A percentile compares a stretch with the other conserved stretches of the same genome.
Evolutionary conservation across 768 basidiomycete genomes (phyloP).

Genomic region (Suillus tomentosus): DNA sequence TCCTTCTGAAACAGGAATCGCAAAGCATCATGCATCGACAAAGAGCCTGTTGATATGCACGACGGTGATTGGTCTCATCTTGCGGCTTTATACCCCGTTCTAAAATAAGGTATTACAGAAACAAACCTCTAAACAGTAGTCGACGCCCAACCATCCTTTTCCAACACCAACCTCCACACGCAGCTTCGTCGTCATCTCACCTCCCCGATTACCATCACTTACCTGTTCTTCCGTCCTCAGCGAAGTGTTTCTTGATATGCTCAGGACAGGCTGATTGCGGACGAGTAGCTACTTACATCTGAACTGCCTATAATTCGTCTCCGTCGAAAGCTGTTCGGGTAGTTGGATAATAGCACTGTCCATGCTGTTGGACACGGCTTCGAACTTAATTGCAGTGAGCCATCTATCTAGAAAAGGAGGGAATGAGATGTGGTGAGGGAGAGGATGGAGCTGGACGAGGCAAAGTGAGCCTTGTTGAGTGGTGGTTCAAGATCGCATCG

Average conservation of each 20-base stretch:
- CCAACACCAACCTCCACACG: conserved; percentile 65
- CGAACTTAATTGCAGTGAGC: not conserved
- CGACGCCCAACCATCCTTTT: conserved; percentile 81
- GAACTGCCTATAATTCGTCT: not conserved
- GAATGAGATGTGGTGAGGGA: not conserved
- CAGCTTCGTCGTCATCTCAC: not conserved
- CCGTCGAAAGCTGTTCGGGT: not conserved
- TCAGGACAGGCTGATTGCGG: not conserved
- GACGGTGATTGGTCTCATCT: not conserved
- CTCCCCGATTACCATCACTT: too few species aligned
- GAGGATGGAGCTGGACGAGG: not conserved
- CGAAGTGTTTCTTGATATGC: too few species aligned
- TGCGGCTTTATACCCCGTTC: not conserved
- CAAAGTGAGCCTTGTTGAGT: not conserved
- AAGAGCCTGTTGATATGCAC: not conserved
- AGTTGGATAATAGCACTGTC: not conserved
- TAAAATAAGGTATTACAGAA: conserved; percentile 65
- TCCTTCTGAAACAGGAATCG: not conserved
- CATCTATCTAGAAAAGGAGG: not conserved
- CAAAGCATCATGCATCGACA: not conserved
- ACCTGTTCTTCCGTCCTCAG: not conserved
- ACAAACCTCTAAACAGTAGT: conserved; percentile 96
- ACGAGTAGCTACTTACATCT: not conserved
- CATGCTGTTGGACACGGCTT: not conserved
- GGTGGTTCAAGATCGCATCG: not conserved